Evolutionary conservation across 225 moss, liverwort and hornwort genomes (phyloP), one percentile per base, ranked within the genome.

Genomic region (Physcomitrellopsis africana): DNA sequence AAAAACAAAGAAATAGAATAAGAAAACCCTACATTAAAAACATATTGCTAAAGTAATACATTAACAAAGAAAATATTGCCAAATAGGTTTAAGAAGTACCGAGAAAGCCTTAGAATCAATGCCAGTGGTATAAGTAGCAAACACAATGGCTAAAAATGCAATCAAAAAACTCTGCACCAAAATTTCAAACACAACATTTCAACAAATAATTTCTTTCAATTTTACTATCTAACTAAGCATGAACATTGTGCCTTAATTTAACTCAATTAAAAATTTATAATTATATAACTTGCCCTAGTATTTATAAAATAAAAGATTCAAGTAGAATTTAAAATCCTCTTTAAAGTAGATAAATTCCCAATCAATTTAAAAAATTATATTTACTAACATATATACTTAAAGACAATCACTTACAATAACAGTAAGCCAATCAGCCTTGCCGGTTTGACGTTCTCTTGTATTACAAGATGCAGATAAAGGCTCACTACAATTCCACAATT

Each of bases 61-160:
- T 32, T 11, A 67, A 58, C 26, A 27, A 55, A 59, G 16, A 63
- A 56, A 6, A 32, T 59, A 67, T 23, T 41, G 22, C 47, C 18
- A 51, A 20, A 81, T 2, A 23, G 52, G 18, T 70, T 77, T 62
- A 62, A 72, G 51, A 63, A 64, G 77, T 83, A 96, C 96, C 82
- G 90, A 86, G 72, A 99, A 99, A 49, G 97, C 75, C 47, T 81
- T 73, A 10, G 95, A 93, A 74, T 99, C 97, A 53, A 99, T 92
- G 72, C 97, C 97, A 17, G 97, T 95, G 60, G 97, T 90, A 58
- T 90, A 99, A 8, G 97, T 99, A 22, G 97, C 92, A 65, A 95
- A 89, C n/a, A 76, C 77, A 68, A 99, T 99, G 2, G 97, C 82
- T 77, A 74, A 82, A 68, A 93, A 93, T 17, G 97, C 97, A 63